Evolutionary conservation across 1,284 basidiomycete species (phyloP), one percentile per base, ranked within the genome.

Genomic region (Rhodotorula sp.): DNA sequence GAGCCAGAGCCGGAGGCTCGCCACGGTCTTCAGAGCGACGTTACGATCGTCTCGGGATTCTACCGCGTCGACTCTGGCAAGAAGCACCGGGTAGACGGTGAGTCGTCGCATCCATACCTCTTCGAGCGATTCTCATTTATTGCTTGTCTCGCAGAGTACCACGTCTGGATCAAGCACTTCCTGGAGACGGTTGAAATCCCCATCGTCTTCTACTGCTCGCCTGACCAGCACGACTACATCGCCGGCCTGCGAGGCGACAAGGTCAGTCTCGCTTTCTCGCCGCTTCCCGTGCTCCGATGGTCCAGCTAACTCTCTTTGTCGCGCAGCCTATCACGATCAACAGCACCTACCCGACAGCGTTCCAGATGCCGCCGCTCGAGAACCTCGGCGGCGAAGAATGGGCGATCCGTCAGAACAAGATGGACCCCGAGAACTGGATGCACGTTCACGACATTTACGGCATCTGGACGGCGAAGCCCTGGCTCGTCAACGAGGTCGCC

Each of bases 401-500:
- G 76, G 71, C 72, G 0, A 39, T 67, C 13, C 59, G 59, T 10
- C 73, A 74, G 69, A 68, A 74, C 62, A 59, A 66, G 52, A 59
- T 73, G 13, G 76, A 77, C 57, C 76, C 76, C 10, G 76, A 77
- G 55, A 53, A 66, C 51, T 53, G 59, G n/a, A 65, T 67, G 9
- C 76, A 77, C 58, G 74, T 76, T n/a, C 68, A 72, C 15, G 74
- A 73, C 36, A 71, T 77, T 19, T 77, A 77, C 52, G 72, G 70
- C 11, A 65, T 74, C 6, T 77, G 76, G 76, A 77, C 74, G 1
- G 74, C 76, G 4, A 77, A 77, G 59, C 74, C 76, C 22, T 77
- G 76, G 76, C 74, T 77, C 30, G 71, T 76, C 5, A 47, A 70
- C 46, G 52, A 77, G 30, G 72, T 67, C 22, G 67, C 67, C 34